These are phyloP conservation scores for Ophiostoma quercus DNA, from an alignment of 2,329 filamentous ascomycete genomes.

Conservation along the genomic window DNA sequence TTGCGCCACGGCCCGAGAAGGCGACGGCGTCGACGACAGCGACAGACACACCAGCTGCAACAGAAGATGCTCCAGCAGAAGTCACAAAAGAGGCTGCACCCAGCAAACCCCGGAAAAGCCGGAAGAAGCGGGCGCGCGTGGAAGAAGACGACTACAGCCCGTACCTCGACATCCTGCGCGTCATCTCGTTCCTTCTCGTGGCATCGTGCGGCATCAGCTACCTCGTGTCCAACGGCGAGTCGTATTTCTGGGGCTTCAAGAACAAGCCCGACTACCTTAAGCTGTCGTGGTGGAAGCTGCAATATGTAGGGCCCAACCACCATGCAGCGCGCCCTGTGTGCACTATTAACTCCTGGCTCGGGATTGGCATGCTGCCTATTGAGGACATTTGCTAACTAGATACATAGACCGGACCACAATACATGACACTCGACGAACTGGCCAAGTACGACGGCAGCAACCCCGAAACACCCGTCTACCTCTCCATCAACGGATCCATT, in stretches of 20 bases:
- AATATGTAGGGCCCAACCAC: slow-evolving; percentile 48
- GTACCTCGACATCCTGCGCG: slow-evolving; percentile 62
- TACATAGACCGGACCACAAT: slow-evolving; percentile 49
- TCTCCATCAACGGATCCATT: slow-evolving; percentile 82
- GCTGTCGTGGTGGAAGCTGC: slow-evolving; percentile 52
- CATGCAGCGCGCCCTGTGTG: background rate
- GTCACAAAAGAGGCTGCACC: background rate
- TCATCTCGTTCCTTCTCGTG: slow-evolving; percentile 61
- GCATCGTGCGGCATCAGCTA: slow-evolving; percentile 69
- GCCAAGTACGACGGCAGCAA: slow-evolving; percentile 71
- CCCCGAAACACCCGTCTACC: slow-evolving; percentile 70
- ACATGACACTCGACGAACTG: slow-evolving; percentile 72
- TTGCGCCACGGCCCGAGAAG: background rate
- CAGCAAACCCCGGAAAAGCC: background rate
- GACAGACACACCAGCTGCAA: background rate
- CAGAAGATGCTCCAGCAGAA: background rate
- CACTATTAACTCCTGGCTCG: background rate
- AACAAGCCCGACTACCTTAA: slow-evolving; percentile 58
- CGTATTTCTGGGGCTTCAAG: slow-evolving; percentile 60
- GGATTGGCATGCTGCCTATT: background rate
- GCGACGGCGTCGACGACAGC: background rate
- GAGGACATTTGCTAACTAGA: background rate
- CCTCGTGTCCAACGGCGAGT: slow-evolving; percentile 66
- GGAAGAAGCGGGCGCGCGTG: slow-evolving; percentile 30
- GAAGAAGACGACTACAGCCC: slow-evolving; percentile 55